Evolutionary conservation across 2,329 filamentous ascomycete species (phyloP).

Genomic region (Phaeosphaeriaceae sp.): DNA sequence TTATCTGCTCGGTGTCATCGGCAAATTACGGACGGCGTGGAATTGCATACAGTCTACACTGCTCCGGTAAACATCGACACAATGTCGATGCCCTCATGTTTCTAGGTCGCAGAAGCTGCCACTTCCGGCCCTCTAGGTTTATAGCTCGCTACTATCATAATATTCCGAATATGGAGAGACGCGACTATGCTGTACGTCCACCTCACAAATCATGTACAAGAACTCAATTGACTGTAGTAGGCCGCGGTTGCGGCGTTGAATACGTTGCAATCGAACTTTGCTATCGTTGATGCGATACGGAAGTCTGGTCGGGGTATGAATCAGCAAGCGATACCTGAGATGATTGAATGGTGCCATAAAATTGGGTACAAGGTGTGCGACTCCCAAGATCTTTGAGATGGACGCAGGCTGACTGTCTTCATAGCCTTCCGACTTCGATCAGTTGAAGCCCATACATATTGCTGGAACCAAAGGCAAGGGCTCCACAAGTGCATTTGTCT

Average conservation of each 20-base stretch:
- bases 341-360: conserved; percentile 76
- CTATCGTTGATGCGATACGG: conserved; percentile 76
- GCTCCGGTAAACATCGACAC: conserved; percentile 11
- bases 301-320: conserved; percentile 78
- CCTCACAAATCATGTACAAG: background rate
- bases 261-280: conserved; percentile 79
- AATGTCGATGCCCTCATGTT: conserved; percentile 45
- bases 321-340: conserved; percentile 77
- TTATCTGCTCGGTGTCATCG: conserved; percentile 24
- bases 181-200: conserved; percentile 44
- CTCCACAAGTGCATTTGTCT: conserved; percentile 83
- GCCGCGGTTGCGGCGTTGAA: conserved; percentile 77
- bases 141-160: conserved; percentile 24
- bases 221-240: conserved; percentile 45
- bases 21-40: conserved; percentile 23
- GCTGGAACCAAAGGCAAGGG: conserved; percentile 96
- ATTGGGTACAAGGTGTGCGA: conserved; percentile 74
- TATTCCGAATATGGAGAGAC: conserved; percentile 34
- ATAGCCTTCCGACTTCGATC: conserved; percentile 67
- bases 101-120: conserved; percentile 28
- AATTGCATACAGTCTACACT: conserved; percentile 22
- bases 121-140: conserved; percentile 15
- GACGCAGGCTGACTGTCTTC: conserved; percentile 11
- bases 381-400: conserved; percentile 14
- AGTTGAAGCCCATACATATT: conserved; percentile 75